Base-by-base conservation (phyloP, 169 alveolate species). In the Cryptosporidium felis region DNA sequence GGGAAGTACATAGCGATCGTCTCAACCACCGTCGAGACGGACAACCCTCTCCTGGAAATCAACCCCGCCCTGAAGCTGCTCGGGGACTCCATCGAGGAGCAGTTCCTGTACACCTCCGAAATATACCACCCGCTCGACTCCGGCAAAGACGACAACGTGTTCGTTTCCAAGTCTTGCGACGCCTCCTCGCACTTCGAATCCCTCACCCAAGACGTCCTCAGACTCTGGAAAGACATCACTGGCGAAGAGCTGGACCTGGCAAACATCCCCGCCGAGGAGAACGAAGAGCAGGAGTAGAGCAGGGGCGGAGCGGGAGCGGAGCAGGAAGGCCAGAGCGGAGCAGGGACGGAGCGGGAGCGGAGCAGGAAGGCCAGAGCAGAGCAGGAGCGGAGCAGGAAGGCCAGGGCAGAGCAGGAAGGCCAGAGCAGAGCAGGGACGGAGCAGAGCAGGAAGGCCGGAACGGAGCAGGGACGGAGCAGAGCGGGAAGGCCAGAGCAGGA, bases 141-240 rank as follows among this genome's bases (percentile, higher is more conserved):
- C 32, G 98, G 97, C 18, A 89, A 80, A 34, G 88, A 88, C 30
- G 97, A 95, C 67, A 93, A 95, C 79, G 91, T 97, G 14, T 97
- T 90, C 88, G 96, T 98, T 26, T 94, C 99, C 26, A 91, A 91
- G 53, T 94, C 98, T 21, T 97, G 96, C 92, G 99, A 96, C 80
- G 98, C 99, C 14, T 94, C 98, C 44, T 93, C 98, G 49, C 99
- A 98, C 92, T 98, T 98, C 88, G 99, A 98, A 90, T 89, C 97
- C 36, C 99, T 98, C n/a, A 91, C 98, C 34, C 95, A 95, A 42
- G 98, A 97, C 80, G 97, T 97, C 12, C 90, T 98, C 45, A 79
- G 88, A 62, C 44, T 46, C 79, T 91, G 90, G 88, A 82, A 88
- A 16, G 90, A 67, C 38, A 91, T 91, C 40, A 91, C 94, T 30